Conservation (phyloP, 768 basidiomycete genomes). For the Auriscalpium orientale region DNA sequence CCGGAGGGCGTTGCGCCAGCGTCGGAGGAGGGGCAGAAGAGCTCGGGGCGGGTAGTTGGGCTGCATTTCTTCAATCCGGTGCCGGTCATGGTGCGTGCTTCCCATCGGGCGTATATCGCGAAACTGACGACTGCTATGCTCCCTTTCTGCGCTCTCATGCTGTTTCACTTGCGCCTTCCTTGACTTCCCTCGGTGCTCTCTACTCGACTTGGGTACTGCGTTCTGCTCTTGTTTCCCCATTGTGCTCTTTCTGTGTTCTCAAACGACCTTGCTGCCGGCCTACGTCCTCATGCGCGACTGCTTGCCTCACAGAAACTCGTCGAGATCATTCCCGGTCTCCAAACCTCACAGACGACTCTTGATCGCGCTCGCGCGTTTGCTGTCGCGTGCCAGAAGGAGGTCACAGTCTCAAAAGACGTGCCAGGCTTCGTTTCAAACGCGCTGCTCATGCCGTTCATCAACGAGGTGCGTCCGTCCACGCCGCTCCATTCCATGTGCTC, state of each 20-base stretch:
- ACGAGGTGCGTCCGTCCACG: constrained; percentile 50
- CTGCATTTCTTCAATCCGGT: constrained; percentile 97
- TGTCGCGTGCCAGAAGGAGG: constrained; percentile 87
- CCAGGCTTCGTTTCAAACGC: constrained; percentile 96
- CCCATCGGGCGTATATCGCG: not conserved
- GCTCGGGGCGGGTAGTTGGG: constrained; percentile 74
- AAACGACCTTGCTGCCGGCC: not conserved
- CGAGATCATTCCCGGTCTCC: constrained; percentile 89
- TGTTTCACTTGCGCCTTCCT: too few species aligned
- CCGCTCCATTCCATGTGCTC: not conserved
- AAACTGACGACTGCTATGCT: not conserved
- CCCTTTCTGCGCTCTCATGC: too few species aligned
- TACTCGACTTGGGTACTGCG: too few species aligned
- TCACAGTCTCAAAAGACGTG: constrained; percentile 84
- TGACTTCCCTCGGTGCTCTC: too few species aligned
- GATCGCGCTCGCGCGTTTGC: constrained; percentile 77
- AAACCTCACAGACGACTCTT: constrained; percentile 75
- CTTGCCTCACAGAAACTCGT: constrained; percentile 59
- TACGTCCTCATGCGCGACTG: not conserved
- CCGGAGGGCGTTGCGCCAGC: constrained; percentile 48
- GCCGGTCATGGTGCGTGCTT: constrained; percentile 75
- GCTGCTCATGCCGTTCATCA: constrained; percentile 93
- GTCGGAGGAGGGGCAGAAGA: constrained; percentile 54
- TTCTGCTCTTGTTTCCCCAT: too few species aligned
- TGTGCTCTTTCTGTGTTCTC: not conserved